Evolutionary conservation across 129 eudicot species (phyloP).

Genomic region (Escallonia rubra): DNA sequence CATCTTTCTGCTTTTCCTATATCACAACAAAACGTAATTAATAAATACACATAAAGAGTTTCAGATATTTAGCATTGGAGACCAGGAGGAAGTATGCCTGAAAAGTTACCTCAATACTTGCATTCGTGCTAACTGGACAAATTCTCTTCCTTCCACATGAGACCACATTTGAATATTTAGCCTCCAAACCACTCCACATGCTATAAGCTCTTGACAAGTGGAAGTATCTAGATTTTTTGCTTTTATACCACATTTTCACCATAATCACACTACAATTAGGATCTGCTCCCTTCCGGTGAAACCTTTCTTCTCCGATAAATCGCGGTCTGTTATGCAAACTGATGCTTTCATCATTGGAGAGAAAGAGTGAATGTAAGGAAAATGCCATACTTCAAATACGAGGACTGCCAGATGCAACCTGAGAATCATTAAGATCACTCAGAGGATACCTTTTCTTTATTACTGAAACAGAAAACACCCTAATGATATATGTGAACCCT

Average conservation of each 20-base stretch:
- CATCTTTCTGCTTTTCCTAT: constrained; percentile 32
- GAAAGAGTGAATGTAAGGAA: constrained; percentile 39
- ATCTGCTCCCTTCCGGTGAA: constrained; percentile 23
- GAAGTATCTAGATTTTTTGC: constrained; percentile 21
- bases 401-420: constrained; percentile 27
- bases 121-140: constrained; percentile 18
- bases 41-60: too few species aligned
- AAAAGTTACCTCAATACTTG: constrained; percentile 43
- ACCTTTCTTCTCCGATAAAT: constrained; percentile 19
- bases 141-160: constrained; percentile 26
- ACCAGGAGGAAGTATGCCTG: not conserved
- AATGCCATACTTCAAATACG: constrained; percentile 48
- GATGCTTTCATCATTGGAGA: constrained; percentile 43
- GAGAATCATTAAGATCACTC: constrained; percentile 4
- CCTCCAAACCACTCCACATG: constrained; percentile 19
- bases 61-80: not conserved
- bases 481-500: not conserved
- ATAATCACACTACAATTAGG: constrained; percentile 26
- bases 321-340: constrained; percentile 23
- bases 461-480: not conserved
- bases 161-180: constrained; percentile 23
- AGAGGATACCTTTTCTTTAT: not conserved
- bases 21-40: constrained; percentile 4
- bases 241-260: constrained; percentile 32
- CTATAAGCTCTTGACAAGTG: constrained; percentile 33